phyloP scores from a whole-genome alignment of 805 yeast genomes.

The Alloascoidea africana region DNA sequence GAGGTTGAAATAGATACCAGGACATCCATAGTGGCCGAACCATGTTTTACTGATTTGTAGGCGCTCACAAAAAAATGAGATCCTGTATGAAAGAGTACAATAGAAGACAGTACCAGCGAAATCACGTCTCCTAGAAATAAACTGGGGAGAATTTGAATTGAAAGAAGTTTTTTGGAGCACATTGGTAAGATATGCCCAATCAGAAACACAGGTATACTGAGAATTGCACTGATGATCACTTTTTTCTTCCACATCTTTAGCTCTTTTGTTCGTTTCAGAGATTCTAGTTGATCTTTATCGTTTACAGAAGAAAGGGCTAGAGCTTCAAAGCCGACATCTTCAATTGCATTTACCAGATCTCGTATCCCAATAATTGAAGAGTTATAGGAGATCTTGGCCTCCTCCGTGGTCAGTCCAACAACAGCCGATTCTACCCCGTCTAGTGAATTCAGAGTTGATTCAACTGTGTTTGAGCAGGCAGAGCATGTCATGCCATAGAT shows the following conservation, averaged over 20 bases:
- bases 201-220: slow-evolving; percentile 47
- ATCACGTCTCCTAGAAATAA: slow-evolving; percentile 47
- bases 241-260: slow-evolving; percentile 53
- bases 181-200: slow-evolving; percentile 32
- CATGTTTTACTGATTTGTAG: slow-evolving; percentile 46
- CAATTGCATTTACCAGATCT: slow-evolving; percentile 36
- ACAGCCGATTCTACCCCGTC: slow-evolving; percentile 33
- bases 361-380: slow-evolving; percentile 41
- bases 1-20: slow-evolving; percentile 72
- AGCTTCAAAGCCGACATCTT: slow-evolving; percentile 23
- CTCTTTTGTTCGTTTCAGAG: slow-evolving; percentile 57
- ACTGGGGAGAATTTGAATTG: slow-evolving; percentile 36
- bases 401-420: slow-evolving; percentile 38
- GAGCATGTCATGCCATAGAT: slow-evolving; percentile 51
- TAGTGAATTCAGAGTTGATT: slow-evolving; percentile 25
- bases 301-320: slow-evolving; percentile 25
- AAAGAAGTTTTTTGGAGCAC: slow-evolving; percentile 16
- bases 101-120: slow-evolving; percentile 39
- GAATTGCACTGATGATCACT: slow-evolving; percentile 31
- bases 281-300: slow-evolving; percentile 50
- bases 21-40: slow-evolving; percentile 84
- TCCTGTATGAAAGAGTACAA: slow-evolving; percentile 58
- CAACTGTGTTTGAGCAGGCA: slow-evolving; percentile 34
- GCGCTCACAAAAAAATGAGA: slow-evolving; percentile 50
- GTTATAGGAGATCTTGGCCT: slow-evolving; percentile 37